Base-by-base conservation (phyloP, 2,329 filamentous ascomycete genomes). In the Pseudocercospora macadamiae region DNA sequence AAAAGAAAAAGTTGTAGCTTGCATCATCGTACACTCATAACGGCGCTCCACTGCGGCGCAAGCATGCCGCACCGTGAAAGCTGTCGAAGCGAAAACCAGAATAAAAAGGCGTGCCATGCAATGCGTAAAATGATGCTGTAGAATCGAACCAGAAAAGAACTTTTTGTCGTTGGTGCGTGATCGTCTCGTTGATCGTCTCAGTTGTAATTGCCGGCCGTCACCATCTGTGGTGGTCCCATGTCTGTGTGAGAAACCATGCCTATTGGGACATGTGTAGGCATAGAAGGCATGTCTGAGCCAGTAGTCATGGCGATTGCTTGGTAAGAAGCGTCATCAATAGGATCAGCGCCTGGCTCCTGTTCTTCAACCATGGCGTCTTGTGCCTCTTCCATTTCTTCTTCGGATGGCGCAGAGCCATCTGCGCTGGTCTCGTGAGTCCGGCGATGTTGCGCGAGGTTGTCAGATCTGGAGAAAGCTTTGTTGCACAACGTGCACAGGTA, bases 401-500 rank as follows among this genome's bases (percentile, higher is more conserved):
- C 92, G 36, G 87, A 81, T 58, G 88, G 74, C 84, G 89, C 80
- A 67, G 82, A 79, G 64, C 83, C 85, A 66, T 86, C 83, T 60
- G 83, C 80, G 68, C 85, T 84, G 48, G 83, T 81, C 81, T 96
- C 96, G 78, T 97, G 93, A 69, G 92, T 97, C 71, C 83, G 83
- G 73, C 82, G 83, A 77, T 90, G 87, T 90, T 99, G 95, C 76
- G 95, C 95, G 78, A 99, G 89, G 77, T 99, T 99, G 81, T 99
- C 95, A 72, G 93, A 97, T 79, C 95, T 85, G 60, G 95, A 97
- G 78, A 99, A 99, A 66, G 93, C 93, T 83, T 97, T 97, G 84
- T 90, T 96, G 86, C 95, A 99, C 77, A 96, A 89, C 69, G 90
- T 90, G 85, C 95, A 99, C 74, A 96, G 89, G 79, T 99, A 99